These are phyloP conservation scores for Blastobotrys chiropterorum DNA, from an alignment of 805 yeast species.

Conservation along the genomic window DNA sequence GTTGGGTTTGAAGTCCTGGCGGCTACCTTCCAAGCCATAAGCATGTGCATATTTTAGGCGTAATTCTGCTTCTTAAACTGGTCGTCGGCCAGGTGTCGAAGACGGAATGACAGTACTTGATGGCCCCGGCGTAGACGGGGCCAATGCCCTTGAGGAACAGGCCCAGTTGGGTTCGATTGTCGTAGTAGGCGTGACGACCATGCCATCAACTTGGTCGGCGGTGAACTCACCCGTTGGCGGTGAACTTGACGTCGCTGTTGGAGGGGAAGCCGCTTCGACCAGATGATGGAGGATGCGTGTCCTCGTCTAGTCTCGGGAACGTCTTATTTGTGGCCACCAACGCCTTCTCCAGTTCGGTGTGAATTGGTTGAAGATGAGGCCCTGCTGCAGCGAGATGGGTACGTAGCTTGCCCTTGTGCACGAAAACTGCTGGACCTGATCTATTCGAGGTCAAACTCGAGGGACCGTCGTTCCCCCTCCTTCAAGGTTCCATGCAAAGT, in stretches of 20 bases:
- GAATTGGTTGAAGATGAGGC: conserved; percentile 65
- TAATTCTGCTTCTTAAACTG: conserved; percentile 76
- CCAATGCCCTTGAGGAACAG: conserved; percentile 89
- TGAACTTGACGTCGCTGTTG: neutral
- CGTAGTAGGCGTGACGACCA: conserved; percentile 72
- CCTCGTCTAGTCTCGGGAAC: conserved; percentile 83
- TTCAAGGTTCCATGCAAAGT: conserved; percentile 67
- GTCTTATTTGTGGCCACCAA: conserved; percentile 67
- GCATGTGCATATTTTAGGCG: conserved; percentile 81
- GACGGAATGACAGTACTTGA: conserved; percentile 73
- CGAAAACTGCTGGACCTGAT: conserved; percentile 63
- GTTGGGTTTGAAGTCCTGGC: conserved; percentile 81
- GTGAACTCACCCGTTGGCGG: conserved; percentile 48
- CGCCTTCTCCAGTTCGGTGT: conserved; percentile 44
- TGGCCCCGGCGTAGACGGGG: conserved; percentile 76
- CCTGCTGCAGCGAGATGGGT: conserved; percentile 73
- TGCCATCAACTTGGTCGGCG: conserved; percentile 51
- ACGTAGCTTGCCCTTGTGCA: conserved; percentile 66
- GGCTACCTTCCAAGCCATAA: conserved; percentile 87
- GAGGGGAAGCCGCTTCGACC: conserved; percentile 56
- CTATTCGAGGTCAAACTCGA: conserved; percentile 47
- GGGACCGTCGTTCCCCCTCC: conserved; percentile 50
- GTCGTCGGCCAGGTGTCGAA: conserved; percentile 61
- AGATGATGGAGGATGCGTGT: conserved; percentile 76
- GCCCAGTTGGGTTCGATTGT: conserved; percentile 80